These are phyloP conservation scores for Tarenaya hassleriana DNA, from an alignment of 345 rosid species.

Conservation along the genomic window DNA sequence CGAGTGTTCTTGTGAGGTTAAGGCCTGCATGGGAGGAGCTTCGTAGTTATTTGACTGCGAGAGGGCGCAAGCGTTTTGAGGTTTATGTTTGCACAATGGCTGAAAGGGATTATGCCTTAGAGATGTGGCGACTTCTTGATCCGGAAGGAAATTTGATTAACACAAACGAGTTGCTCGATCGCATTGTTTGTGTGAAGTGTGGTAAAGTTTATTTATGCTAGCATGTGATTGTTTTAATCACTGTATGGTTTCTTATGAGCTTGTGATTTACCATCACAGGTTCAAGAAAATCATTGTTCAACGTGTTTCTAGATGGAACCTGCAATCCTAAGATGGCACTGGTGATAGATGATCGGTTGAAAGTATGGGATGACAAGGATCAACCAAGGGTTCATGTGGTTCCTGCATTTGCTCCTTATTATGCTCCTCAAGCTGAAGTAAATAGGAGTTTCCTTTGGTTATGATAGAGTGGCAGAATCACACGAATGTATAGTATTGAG, in stretches of 20 bases:
- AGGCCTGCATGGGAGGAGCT: slow-evolving; percentile 99
- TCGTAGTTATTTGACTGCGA: slow-evolving; percentile 84
- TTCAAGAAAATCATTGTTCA: slow-evolving; percentile 69
- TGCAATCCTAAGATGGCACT: slow-evolving; percentile 97
- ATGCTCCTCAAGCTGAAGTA: slow-evolving; percentile 99
- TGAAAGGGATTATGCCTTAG: slow-evolving; percentile 96
- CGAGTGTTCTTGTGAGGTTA: slow-evolving; percentile 98
- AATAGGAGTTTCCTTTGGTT: slow-evolving; percentile 19
- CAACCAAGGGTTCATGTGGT: slow-evolving; percentile 97
- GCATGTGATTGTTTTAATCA: slow-evolving; percentile 6
- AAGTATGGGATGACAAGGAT: slow-evolving; percentile 99
- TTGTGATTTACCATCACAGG: slow-evolving; percentile 38
- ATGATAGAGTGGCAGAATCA: slow-evolving; percentile 9
- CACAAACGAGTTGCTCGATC: slow-evolving; percentile 62
- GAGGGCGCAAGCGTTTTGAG: slow-evolving; percentile 96
- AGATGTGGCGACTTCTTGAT: slow-evolving; percentile 99
- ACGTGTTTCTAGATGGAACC: slow-evolving; percentile 82
- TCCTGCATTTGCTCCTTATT: slow-evolving; percentile 98
- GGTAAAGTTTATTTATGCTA: slow-evolving; percentile 32
- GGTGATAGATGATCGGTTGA: slow-evolving; percentile 93
- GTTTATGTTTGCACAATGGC: slow-evolving; percentile 99
- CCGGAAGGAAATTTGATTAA: slow-evolving; percentile 90
- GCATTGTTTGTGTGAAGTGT: slow-evolving; percentile 92
- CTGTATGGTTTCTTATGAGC: slow-evolving; percentile 16
- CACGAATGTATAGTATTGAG: slow-evolving; percentile 12